Evolutionary conservation across 371 early-diverging fungal species (phyloP).

Genomic region (Apophysomyces trapeziformis): DNA sequence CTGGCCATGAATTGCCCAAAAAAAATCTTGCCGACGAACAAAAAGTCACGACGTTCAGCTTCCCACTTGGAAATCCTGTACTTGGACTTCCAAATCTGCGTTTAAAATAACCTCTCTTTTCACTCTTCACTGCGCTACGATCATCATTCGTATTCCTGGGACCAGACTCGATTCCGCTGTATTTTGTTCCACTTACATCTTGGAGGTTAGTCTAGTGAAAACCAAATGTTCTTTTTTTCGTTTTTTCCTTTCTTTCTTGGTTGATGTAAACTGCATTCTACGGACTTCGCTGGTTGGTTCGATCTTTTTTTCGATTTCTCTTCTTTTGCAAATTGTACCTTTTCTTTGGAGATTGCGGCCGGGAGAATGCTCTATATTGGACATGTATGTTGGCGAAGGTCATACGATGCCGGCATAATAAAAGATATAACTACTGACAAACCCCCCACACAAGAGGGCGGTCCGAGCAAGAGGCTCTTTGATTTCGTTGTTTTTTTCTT

Average conservation of each 20-base stretch:
- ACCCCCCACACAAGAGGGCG: slow-evolving; percentile 12
- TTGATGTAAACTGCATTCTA: slow-evolving; percentile 8
- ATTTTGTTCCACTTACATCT: slow-evolving; percentile 9
- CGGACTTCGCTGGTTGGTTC: background rate
- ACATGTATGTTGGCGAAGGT: slow-evolving; percentile 7
- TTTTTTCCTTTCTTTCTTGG: background rate
- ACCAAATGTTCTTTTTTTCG: background rate
- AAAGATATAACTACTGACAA: background rate
- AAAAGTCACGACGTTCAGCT: too few species aligned
- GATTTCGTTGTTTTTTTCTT: slow-evolving; percentile 3
- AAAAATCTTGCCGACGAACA: too few species aligned
- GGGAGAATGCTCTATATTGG: slow-evolving; percentile 8
- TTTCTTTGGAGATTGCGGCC: slow-evolving; percentile 2
- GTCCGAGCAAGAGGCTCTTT: slow-evolving; percentile 8
- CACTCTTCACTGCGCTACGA: background rate
- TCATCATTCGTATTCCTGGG: slow-evolving; percentile 4
- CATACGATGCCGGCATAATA: slow-evolving; percentile 8
- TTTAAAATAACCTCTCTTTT: background rate
- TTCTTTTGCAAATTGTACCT: slow-evolving; percentile 6
- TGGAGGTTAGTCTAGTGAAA: slow-evolving; percentile 9
- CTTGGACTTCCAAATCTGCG: too few species aligned
- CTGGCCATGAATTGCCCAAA: too few species aligned
- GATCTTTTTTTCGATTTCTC: background rate
- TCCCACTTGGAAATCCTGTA: too few species aligned
- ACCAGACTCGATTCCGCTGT: slow-evolving; percentile 8